Evolutionary conservation across 2,329 filamentous ascomycete genomes (phyloP), one percentile per base, ranked within the genome.

Genomic region (Calonectria fujianensis): DNA sequence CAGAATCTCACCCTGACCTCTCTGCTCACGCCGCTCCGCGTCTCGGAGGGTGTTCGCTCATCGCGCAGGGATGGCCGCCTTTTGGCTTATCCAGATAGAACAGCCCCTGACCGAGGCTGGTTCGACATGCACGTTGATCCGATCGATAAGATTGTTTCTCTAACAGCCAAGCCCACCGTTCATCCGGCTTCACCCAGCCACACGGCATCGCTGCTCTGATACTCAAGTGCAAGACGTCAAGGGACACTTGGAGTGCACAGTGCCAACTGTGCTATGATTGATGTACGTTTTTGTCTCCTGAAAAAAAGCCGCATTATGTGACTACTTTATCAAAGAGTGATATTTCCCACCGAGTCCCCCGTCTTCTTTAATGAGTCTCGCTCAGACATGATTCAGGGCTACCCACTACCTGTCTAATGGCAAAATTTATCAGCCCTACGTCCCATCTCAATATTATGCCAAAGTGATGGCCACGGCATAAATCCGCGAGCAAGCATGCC

Each of bases 71-170:
- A 45, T 63, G n/a, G 4, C 4, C 57, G 37, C 14, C 4, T 31
- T 41, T 63, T 63, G 57, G 57, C 57, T 41, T 29, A 63, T 63
- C 24, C 35, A 39, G 52, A 45, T 59, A 45, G 48, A 74, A 45
- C 51, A 72, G 73, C 75, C 80, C 77, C 78, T 79, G 70, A 57
- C 67, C 73, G 37, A 29, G 52, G 52, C 29, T 57, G 52, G 57
- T 24, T 68, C 27, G 39, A 73, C 50, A 80, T 81, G 80, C 80
- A 81, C 27, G 65, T 77, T 79, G 79, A 81, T 81, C 69, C 76
- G 80, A 81, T 81, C 80, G 80, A 81, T 81, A 81, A 81, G 80
- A 80, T 81, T 75, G 41, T 3, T 37, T 31, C 16, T 27, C 24
- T 37, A 61, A 67, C 72, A 24, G 39, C 41, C 45, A 39, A 61